These are phyloP conservation scores for Stagonosporopsis cucurbitacearum DNA, from an alignment of 2,329 filamentous ascomycete species.

Conservation along the genomic window DNA sequence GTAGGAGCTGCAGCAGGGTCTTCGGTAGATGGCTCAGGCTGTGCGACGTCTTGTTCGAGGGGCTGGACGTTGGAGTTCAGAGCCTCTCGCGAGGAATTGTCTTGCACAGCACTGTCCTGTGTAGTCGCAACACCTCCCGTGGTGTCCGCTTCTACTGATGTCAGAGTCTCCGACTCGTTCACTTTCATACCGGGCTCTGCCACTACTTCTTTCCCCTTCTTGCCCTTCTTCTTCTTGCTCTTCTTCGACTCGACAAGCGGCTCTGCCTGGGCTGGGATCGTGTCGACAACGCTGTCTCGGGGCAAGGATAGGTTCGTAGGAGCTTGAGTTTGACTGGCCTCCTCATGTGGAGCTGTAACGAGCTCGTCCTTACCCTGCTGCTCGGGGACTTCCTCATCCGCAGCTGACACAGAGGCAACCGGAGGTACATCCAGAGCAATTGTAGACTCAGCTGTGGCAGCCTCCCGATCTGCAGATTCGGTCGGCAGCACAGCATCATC, in stretches of 20 bases:
- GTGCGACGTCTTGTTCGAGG: background rate
- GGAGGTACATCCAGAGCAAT: too few species aligned
- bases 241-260: constrained; percentile 23
- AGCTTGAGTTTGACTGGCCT: too few species aligned
- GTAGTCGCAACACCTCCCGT: background rate
- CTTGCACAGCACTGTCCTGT: background rate
- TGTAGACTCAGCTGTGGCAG: too few species aligned
- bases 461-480: too few species aligned
- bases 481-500: too few species aligned
- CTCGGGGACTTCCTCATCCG: too few species aligned
- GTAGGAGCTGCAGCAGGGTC: background rate
- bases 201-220: constrained; percentile 22
- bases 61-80: background rate
- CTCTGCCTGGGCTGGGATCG: background rate
- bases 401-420: too few species aligned
- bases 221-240: constrained; percentile 34
- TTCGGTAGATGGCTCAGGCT: background rate
- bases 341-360: too few species aligned
- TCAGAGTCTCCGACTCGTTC: background rate
- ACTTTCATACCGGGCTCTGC: constrained; percentile 18
- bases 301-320: too few species aligned
- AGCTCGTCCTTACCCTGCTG: too few species aligned
- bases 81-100: constrained; percentile 1
- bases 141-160: background rate
- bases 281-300: too few species aligned